phyloP scores from a whole-genome alignment of 2,329 filamentous ascomycete genomes.

The Aureobasidium sp. region DNA sequence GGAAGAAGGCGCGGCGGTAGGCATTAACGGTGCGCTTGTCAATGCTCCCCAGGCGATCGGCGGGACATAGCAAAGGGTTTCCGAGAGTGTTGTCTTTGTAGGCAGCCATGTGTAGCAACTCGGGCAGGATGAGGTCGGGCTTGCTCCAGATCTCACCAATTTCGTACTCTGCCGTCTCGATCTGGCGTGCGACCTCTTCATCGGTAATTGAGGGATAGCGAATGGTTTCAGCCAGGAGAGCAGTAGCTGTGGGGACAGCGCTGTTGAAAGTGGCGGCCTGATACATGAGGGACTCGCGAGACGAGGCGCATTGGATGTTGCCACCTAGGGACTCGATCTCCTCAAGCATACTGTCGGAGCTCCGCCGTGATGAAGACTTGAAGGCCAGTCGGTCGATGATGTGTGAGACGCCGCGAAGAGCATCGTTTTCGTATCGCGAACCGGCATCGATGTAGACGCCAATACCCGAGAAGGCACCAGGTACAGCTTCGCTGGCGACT shows the following conservation, averaged over 20 bases:
- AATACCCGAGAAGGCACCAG: conserved; percentile 88
- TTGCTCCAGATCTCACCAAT: conserved; percentile 97
- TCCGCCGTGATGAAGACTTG: conserved; percentile 68
- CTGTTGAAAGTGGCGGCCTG: conserved; percentile 97
- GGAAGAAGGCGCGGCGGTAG: conserved; percentile 78
- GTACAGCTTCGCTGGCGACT: conserved; percentile 88
- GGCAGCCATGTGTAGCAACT: conserved; percentile 89
- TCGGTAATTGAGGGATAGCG: conserved; percentile 77
- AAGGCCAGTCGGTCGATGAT: conserved; percentile 94
- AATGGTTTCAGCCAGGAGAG: conserved; percentile 86
- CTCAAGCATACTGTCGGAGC: conserved; percentile 79
- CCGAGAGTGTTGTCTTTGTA: conserved; percentile 95
- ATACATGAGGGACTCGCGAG: conserved; percentile 95
- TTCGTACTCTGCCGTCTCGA: conserved; percentile 89
- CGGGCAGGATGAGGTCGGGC: conserved; percentile 89
- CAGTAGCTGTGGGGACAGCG: conserved; percentile 73
- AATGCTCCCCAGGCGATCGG: conserved; percentile 70
- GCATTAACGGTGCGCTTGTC: conserved; percentile 62
- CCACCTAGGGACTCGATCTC: conserved; percentile 80
- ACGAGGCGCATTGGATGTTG: conserved; percentile 95
- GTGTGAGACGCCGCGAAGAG: conserved; percentile 82
- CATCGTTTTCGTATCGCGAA: conserved; percentile 83
- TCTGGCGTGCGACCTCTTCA: conserved; percentile 75
- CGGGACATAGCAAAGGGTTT: conserved; percentile 84
- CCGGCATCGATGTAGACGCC: conserved; percentile 95